phyloP scores from a whole-genome alignment of 2,329 filamentous ascomycete genomes.

The Camillea tinctor region DNA sequence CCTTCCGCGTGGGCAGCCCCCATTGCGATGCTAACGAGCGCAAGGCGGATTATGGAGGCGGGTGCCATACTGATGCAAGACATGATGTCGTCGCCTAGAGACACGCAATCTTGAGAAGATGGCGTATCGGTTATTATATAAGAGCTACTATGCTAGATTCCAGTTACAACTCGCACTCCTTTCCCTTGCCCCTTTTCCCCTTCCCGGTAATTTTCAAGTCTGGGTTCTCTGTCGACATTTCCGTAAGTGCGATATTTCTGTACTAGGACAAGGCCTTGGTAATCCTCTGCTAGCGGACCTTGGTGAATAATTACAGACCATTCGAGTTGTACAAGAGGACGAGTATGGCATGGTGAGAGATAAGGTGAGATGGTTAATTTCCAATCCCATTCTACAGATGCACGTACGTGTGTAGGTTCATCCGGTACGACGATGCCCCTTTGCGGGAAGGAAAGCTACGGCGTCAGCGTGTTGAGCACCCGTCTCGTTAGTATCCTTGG shows the following conservation, averaged over 20 bases:
- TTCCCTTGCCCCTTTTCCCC: not conserved
- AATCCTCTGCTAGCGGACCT: not conserved
- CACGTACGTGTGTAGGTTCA: not conserved
- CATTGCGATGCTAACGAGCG: not conserved
- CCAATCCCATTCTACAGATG: not conserved
- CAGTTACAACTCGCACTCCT: not conserved
- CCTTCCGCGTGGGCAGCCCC: not conserved
- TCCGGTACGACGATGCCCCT: not conserved
- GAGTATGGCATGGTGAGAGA: not conserved
- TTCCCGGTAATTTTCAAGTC: no score
- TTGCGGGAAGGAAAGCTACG: not conserved
- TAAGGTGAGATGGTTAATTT: not conserved
- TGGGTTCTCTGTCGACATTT: no score
- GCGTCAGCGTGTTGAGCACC: not conserved
- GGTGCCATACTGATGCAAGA: not conserved
- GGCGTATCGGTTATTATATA: not conserved
- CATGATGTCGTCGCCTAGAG: not conserved
- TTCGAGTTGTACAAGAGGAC: not conserved
- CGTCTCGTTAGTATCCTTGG: not conserved
- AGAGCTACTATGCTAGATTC: not conserved
- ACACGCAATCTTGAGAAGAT: not conserved
- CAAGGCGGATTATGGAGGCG: not conserved
- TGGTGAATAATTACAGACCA: not conserved
- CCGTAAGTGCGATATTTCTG: not conserved
- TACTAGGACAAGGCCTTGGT: not conserved